Conservation (phyloP, 805 yeast genomes). For the Candida hispaniensis region DNA sequence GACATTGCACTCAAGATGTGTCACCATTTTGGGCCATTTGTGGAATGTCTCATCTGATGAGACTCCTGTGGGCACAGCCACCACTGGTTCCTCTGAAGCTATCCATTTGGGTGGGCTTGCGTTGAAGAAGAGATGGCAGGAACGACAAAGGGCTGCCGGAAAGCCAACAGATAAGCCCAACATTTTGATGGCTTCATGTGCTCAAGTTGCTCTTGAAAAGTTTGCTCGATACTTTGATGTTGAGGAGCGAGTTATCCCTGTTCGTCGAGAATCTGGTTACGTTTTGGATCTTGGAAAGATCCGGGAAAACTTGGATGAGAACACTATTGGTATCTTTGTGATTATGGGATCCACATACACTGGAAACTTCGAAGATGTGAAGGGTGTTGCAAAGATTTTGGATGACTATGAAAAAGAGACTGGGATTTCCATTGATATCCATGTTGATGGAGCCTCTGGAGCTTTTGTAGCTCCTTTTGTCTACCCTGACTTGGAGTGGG, state of each 20-base stretch:
- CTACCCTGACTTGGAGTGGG: conserved; percentile 73
- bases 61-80: conserved; percentile 71
- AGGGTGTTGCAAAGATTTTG: conserved; percentile 47
- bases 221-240: conserved; percentile 92
- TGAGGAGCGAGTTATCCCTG: conserved; percentile 66
- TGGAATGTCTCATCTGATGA: conserved; percentile 60
- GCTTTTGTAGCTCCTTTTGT: conserved; percentile 81
- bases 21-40: conserved; percentile 63
- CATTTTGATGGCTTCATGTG: conserved; percentile 84
- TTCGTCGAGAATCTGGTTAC: conserved; percentile 48
- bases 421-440: conserved; percentile 66
- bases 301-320: conserved; percentile 65
- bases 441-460: conserved; percentile 91
- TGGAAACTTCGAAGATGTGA: conserved; percentile 80
- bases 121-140: conserved; percentile 84
- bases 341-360: conserved; percentile 88
- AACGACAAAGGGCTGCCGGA: conserved; percentile 46
- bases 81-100: conserved; percentile 92
- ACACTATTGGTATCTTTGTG: conserved; percentile 84
- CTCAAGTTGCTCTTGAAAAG: conserved; percentile 89
- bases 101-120: conserved; percentile 90
- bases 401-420: conserved; percentile 58
- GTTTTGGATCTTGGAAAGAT: conserved; percentile 52
- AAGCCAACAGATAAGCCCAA: conserved; percentile 58
- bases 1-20: conserved; percentile 71